phyloP scores from a whole-genome alignment of 345 rosid genomes.

The Gynandropsis gynandra region DNA sequence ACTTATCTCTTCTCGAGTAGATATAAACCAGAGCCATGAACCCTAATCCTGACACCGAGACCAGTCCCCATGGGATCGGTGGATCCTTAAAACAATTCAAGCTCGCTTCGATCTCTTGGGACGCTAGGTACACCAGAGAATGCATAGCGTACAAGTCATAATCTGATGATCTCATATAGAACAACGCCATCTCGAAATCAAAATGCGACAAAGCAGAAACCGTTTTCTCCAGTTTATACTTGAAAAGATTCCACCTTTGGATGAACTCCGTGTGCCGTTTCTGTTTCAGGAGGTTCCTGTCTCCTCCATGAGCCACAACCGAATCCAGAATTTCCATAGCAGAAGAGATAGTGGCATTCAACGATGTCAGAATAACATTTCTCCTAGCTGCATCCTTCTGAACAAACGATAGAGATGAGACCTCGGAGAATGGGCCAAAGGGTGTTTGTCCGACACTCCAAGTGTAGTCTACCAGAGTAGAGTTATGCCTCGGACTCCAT shows the following conservation, averaged over 20 bases:
- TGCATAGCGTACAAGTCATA: constrained; percentile 79
- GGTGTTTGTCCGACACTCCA: constrained; percentile 99
- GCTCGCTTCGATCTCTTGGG: constrained; percentile 82
- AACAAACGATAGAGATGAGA: constrained; percentile 65
- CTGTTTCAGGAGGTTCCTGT: constrained; percentile 57
- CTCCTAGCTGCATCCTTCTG: constrained; percentile 95
- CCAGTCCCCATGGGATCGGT: constrained; percentile 78
- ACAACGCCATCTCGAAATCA: constrained; percentile 83
- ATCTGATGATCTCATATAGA: constrained; percentile 67
- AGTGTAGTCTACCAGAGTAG: constrained; percentile 81
- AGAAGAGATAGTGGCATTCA: constrained; percentile 75
- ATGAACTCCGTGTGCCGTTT: constrained; percentile 52
- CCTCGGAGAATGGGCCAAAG: constrained; percentile 92
- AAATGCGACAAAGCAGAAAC: constrained; percentile 75
- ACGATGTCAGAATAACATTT: constrained; percentile 60
- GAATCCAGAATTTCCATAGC: constrained; percentile 75
- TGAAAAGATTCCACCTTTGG: constrained; percentile 84
- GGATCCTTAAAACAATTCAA: constrained; percentile 93
- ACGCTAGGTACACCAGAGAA: constrained; percentile 67
- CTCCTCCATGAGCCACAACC: constrained; percentile 75
- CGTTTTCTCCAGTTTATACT: constrained; percentile 76
- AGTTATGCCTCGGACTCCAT: constrained; percentile 83
- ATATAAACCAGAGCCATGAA: constrained; percentile 54
- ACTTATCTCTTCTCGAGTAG: constrained; percentile 50
- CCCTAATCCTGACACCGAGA: constrained; percentile 43